Conservation (phyloP, 148 eudicot species). For the Tetragonia tetragonoides region DNA sequence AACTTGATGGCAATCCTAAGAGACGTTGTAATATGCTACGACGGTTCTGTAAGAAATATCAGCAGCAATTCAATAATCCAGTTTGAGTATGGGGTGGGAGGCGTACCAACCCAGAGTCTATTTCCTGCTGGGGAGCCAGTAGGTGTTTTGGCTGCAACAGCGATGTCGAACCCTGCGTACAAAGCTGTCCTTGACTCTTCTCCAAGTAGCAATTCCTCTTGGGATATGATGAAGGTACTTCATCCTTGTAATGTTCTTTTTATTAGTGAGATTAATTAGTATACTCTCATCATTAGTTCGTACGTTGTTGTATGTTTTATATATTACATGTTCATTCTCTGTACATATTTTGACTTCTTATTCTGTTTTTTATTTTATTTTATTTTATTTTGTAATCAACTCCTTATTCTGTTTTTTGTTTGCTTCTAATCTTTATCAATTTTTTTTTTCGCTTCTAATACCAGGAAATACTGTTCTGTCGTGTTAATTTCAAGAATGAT, state of each 20-base stretch:
- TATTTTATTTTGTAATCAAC: not conserved
- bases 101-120: slow-evolving; percentile 39
- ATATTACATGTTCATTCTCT: slow-evolving; percentile 1
- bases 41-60: slow-evolving; percentile 83
- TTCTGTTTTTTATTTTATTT: not conserved
- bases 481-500: slow-evolving; percentile 70
- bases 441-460: not conserved
- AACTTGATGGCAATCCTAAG: slow-evolving; percentile 94
- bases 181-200: slow-evolving; percentile 98
- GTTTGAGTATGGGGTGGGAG: slow-evolving; percentile 71
- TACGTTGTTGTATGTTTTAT: not conserved
- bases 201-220: slow-evolving; percentile 81
- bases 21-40: slow-evolving; percentile 87
- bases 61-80: slow-evolving; percentile 79
- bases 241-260: not conserved
- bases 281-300: not conserved
- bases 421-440: too few species aligned
- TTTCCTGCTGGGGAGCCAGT: slow-evolving; percentile 97
- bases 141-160: slow-evolving; percentile 96
- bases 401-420: not conserved
- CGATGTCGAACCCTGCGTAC: slow-evolving; percentile 98
- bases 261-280: not conserved
- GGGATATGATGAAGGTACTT: slow-evolving; percentile 99
- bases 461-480: slow-evolving; percentile 90
- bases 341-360: not conserved